Conservation (phyloP, 768 basidiomycete species). For the Termitomyces sp. region DNA sequence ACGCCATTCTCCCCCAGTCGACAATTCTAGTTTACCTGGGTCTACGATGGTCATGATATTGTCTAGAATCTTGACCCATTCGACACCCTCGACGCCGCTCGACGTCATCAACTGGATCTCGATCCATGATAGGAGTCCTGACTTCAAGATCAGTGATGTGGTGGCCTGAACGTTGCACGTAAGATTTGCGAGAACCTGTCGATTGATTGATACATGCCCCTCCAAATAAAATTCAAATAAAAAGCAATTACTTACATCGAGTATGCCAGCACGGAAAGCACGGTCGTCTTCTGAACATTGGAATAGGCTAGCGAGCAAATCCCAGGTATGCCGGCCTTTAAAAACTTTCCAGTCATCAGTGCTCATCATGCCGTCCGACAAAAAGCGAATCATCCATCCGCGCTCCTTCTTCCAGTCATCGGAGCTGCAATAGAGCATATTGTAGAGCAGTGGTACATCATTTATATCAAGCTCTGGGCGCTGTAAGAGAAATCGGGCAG, state of each 20-base stretch:
- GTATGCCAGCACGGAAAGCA: constrained; percentile 50
- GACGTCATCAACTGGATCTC: constrained; percentile 58
- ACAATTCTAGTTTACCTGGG: constrained; percentile 44
- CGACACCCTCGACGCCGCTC: constrained; percentile 40
- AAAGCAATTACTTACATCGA: constrained; percentile 55
- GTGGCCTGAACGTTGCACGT: constrained; percentile 69
- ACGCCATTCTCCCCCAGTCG: constrained; percentile 62
- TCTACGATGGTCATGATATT: constrained; percentile 57
- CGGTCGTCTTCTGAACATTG: constrained; percentile 59
- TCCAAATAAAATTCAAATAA: not conserved
- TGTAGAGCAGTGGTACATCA: constrained; percentile 91
- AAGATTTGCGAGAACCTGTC: constrained; percentile 70
- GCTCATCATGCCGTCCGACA: constrained; percentile 77
- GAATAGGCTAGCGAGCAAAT: constrained; percentile 78
- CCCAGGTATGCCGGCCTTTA: constrained; percentile 84
- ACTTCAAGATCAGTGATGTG: constrained; percentile 67
- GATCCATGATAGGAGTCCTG: constrained; percentile 77
- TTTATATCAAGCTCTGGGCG: constrained; percentile 73
- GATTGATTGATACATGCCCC: constrained; percentile 1
- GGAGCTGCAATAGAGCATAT: constrained; percentile 77
- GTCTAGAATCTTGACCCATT: constrained; percentile 65
- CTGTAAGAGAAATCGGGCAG: constrained; percentile 86
- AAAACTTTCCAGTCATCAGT: constrained; percentile 80
- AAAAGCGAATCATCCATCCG: constrained; percentile 83
- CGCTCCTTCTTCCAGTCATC: constrained; percentile 87